Evolutionary conservation across 495 filamentous ascomycete genomes (phyloP).

Genomic region (Penicillium manginii): DNA sequence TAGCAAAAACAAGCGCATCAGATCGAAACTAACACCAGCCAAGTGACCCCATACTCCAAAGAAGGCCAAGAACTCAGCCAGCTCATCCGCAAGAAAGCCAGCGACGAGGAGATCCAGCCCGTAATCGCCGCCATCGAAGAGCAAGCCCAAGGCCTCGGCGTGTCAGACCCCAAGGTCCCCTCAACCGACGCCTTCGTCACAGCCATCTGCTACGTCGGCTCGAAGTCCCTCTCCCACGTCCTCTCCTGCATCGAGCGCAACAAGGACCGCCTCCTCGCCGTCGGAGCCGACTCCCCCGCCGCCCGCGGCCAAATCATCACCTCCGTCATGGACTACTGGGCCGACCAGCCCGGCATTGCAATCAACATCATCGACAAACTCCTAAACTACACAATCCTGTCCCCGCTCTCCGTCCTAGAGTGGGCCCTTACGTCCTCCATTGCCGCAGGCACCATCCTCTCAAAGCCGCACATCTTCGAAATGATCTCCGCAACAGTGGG

Average conservation of each 20-base stretch:
- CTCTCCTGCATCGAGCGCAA: slow-evolving; percentile 94
- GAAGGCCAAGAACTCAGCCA: slow-evolving; percentile 79
- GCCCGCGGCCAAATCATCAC: slow-evolving; percentile 87
- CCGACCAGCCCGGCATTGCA: slow-evolving; percentile 87
- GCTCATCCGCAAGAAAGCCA: slow-evolving; percentile 80
- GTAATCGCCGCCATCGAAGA: slow-evolving; percentile 77
- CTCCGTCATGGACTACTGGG: slow-evolving; percentile 91
- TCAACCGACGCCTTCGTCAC: slow-evolving; percentile 94
- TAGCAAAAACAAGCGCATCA: background rate
- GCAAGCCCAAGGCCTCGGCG: slow-evolving; percentile 65
- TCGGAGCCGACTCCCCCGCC: slow-evolving; percentile 69
- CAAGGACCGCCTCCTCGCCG: slow-evolving; percentile 84
- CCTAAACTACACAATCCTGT: slow-evolving; percentile 94
- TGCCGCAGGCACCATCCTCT: slow-evolving; percentile 68
- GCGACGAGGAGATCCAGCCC: slow-evolving; percentile 78
- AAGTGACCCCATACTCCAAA: slow-evolving; percentile 77
- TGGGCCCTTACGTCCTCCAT: slow-evolving; percentile 77
- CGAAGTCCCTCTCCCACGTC: slow-evolving; percentile 94
- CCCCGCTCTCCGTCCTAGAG: slow-evolving; percentile 77
- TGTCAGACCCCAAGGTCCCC: slow-evolving; percentile 73
- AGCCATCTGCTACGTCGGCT: slow-evolving; percentile 86
- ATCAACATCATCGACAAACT: slow-evolving; percentile 95
- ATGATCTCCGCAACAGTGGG: slow-evolving; percentile 84
- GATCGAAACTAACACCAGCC: background rate
- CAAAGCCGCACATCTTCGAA: slow-evolving; percentile 79